A percentile compares a stretch with the other conserved stretches of the same genome.
These are phyloP conservation scores for Nicotiana tomentosiformis DNA, from an alignment of 257 asterid genomes.

Conservation along the genomic window DNA sequence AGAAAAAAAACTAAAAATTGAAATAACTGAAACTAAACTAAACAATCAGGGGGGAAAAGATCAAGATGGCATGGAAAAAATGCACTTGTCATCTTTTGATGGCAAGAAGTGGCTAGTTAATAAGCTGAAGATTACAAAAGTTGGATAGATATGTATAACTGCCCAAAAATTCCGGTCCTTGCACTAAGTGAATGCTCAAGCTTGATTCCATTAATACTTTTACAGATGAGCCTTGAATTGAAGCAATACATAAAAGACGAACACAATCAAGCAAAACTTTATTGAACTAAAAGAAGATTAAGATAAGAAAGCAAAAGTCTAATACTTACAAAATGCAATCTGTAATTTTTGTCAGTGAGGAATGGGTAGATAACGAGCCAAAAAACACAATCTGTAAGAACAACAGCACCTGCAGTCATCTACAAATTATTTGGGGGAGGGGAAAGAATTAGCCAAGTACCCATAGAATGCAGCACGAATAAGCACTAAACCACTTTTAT, in stretches of 20 bases:
- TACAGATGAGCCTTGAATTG: not conserved
- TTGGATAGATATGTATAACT: not conserved
- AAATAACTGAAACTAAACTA: not conserved
- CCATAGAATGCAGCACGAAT: not conserved
- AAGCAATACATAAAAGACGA: not conserved
- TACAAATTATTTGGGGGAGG: constrained; percentile 14
- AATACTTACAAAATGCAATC: constrained; percentile 51
- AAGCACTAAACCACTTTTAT: not conserved
- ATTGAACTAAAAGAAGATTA: not conserved
- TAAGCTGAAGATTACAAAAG: not conserved
- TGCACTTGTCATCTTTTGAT: not conserved
- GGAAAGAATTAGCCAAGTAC: not conserved
- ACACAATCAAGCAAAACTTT: not conserved
- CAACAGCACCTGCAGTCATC: constrained; percentile 80
- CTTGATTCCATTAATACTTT: not conserved
- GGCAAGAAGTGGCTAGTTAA: not conserved
- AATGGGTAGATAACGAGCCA: constrained; percentile 76
- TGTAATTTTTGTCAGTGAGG: constrained; percentile 35
- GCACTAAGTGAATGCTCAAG: not conserved
- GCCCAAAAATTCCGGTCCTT: not conserved
- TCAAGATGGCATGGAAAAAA: not conserved
- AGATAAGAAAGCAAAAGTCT: not conserved
- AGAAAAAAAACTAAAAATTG: not conserved
- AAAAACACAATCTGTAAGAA: constrained; percentile 50
- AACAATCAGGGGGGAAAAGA: not conserved